Base-by-base conservation (phyloP, 1,284 basidiomycete species). In the Leccinum ponderosum region DNA sequence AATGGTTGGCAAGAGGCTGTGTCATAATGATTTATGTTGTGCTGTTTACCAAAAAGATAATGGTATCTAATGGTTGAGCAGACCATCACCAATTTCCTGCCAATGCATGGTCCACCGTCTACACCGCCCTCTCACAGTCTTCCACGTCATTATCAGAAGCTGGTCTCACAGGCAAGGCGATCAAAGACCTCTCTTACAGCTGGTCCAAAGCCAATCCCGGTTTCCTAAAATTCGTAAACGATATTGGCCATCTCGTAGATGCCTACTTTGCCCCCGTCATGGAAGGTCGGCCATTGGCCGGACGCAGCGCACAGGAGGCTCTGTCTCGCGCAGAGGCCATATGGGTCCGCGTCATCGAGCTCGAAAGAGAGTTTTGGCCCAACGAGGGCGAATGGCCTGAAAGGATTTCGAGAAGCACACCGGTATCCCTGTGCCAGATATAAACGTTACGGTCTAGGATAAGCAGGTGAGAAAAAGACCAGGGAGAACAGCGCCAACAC, bases 381-480 rank as follows among this genome's bases (percentile, higher is more conserved):
- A 57, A 68, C 11, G 55, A 66, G 33, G 66, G 65, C 1, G 73
- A 73, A 8, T 99, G 97, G 0, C 96, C 97, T 1, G 83, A 75
- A 1, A 98, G 83, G 25, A 89, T 83, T 75, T 98, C 94, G 27
- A 99, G 81, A 50, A 95, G 82, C 0, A 84, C 80, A 0, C 91
- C 92, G 3, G 90, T 90, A 67, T 94, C 90, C 56, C 91, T 89
- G 75, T 98, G 94, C 95, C 97, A 99, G 22, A 98, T 85, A 77
- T 98, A 98, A 55, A 98, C 89, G 65, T 91, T 91, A 48, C 88
- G 87, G 78, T 97, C 93, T 95, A 48, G 72, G 53, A 61, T 39
- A 42, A 48, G 39, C 15, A 15, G n/a, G 59, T 64, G 54, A 68
- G 62, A 22, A 60, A 56, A 54, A 35, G 9, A 48, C 9, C 37